Base-by-base conservation (phyloP, 2,329 filamentous ascomycete species). In the Annulohypoxylon truncatum region DNA sequence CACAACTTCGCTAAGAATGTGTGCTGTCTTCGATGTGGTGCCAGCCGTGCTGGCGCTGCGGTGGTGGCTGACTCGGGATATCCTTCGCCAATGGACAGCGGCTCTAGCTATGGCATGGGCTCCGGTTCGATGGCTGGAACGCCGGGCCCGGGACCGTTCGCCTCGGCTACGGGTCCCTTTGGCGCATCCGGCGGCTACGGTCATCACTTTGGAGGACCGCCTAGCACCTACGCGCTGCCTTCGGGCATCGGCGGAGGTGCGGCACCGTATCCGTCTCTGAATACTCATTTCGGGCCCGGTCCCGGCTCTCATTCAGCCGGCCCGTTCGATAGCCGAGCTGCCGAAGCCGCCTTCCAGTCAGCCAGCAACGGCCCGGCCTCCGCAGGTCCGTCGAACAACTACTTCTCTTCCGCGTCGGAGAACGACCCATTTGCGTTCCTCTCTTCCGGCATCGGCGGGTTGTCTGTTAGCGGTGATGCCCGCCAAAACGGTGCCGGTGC, bases 1-100 rank as follows among this genome's bases (percentile, higher is more conserved):
- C 96, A 99, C 84, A 99, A 99, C 83, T 99, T 99, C 78, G 96
- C 96, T 67, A 99, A 99, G 88, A 99, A 99, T 75, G 95, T 98
- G 62, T 97, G 93, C 81, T 99, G 96, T 80, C 88, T 99, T 68
- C 92, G 96, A 65, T 99, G 96, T 77, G 96, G 96, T 78, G 96
- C 95, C 56, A 96, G 94, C 79, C 93, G 96, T 74, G 95, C 95
- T 66, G 93, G 92, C 68, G 96, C 96, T 64, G 94, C 95, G 13
- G 92, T 99, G 53, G 93, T 98, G 62, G 95, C 95, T 28, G 96
- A 98, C 79, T 95, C 94, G 38, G 93, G 92, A 44, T 97, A 96
- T 81, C 91, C 93, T 12, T 94, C 93, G 9, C 90, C 92, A 18
- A 97, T 97, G 91, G 94, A 97, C 68, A 89, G 91, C 51, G 88